Base-by-base conservation (phyloP, 2,329 filamentous ascomycete genomes). In the Colletotrichum sidae region DNA sequence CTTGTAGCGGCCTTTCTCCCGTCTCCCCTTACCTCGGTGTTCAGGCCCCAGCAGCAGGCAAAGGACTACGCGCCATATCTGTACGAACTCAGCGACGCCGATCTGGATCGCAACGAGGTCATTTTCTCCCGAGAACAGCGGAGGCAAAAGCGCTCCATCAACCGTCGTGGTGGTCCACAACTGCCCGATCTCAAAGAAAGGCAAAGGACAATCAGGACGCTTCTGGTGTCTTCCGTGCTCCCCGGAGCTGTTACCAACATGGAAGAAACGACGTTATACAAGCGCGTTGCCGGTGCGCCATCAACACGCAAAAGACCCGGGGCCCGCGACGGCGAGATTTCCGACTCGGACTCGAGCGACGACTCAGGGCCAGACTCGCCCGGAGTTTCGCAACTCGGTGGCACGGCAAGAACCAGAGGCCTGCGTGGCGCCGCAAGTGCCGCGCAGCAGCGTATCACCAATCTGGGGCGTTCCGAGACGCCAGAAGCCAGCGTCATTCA, bases 141-240 rank as follows among this genome's bases (percentile, higher is more conserved):
- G 71, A 88, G 94, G 55, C 94, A 98, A 79, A 99, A 99, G 81
- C 89, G 96, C 52, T 97, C 96, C 7, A 92, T 97, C 71, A 98
- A 97, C 76, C 87, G 96, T 68, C 89, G 96, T 72, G 96, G 96
- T 69, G 96, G 96, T 0, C 96, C 96, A 6, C 92, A 93, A 65
- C 82, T 99, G 45, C 96, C 96, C n/a, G 96, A 99, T 79, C 88
- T 99, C 64, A 97, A 96, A 76, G 96, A 99, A 72, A 88, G 94
- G 59, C 95, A 96, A 79, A 89, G 95, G 55, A 98, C 96, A 1
- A 95, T 98, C 61, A 89, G 96, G 51, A 97, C 95, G 0, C 85
- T 97, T 70, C 87, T 98, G 56, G 93, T 99, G 1, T 97, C 95
- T 9, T 94, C 93, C 3, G 94, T 97, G 17, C 87, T 99, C 64